Percentiles rank a stretch among this genome's conserved stretches.
Evolutionary conservation across 2,329 filamentous ascomycete genomes (phyloP).

Genomic region (Aspergillus thermomutatus): DNA sequence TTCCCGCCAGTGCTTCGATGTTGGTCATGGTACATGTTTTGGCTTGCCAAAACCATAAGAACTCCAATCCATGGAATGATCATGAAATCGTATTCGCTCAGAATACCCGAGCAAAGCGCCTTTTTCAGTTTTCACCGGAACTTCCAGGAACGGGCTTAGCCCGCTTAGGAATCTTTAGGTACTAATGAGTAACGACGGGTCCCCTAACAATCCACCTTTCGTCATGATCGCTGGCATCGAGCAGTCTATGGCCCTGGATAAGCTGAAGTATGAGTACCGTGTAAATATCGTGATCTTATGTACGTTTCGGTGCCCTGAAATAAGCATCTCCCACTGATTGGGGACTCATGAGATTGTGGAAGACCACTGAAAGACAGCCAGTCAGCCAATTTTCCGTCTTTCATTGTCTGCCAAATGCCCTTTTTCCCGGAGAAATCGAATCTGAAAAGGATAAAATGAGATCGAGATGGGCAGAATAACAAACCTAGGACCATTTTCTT

Average conservation of each 20-base stretch:
- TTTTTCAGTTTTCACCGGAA: not conserved
- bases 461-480: not conserved
- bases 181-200: not conserved
- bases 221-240: not conserved
- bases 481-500: not conserved
- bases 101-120: not conserved
- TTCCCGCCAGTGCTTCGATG: slow-evolving; percentile 14
- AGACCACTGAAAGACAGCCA: not conserved
- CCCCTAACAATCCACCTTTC: not conserved
- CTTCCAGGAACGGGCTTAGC: not conserved
- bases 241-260: not conserved
- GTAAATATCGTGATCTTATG: not conserved
- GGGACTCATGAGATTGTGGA: not conserved
- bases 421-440: not conserved
- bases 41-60: slow-evolving; percentile 2
- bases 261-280: not conserved
- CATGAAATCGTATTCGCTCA: not conserved
- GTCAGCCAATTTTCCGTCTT: not conserved
- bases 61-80: not conserved
- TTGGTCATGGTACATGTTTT: slow-evolving; percentile 6
- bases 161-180: not conserved
- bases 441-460: not conserved
- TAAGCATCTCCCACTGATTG: not conserved
- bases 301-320: not conserved
- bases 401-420: not conserved